These are phyloP conservation scores for Aspergillus thermomutatus DNA, from an alignment of 2,329 filamentous ascomycete genomes.

Conservation along the genomic window DNA sequence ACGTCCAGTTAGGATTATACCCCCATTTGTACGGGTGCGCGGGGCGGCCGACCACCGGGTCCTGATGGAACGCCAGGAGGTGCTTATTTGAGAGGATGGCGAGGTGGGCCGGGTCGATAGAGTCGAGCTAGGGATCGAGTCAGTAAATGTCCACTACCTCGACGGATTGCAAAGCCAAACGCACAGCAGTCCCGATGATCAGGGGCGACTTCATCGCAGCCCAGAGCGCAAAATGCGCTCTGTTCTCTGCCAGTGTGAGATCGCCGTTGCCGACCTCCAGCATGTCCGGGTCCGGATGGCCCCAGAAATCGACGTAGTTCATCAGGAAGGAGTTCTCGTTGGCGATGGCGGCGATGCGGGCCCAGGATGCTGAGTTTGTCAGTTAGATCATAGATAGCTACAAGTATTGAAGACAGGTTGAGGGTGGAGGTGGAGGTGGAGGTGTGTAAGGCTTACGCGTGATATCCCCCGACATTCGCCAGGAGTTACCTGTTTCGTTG, in stretches of 20 bases:
- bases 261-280: conserved; percentile 50
- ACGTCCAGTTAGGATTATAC: conserved; percentile 34
- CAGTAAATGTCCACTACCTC: not conserved
- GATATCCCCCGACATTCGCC: conserved; percentile 39
- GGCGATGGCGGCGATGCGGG: conserved; percentile 40
- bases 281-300: conserved; percentile 52
- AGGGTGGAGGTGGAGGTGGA: too few relatives aligned
- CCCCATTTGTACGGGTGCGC: conserved; percentile 43
- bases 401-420: not conserved
- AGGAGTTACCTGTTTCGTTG: conserved; percentile 46
- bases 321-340: conserved; percentile 50
- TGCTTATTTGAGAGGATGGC: conserved; percentile 43
- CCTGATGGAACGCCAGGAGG: conserved; percentile 47
- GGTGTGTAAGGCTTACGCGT: conserved; percentile 21
- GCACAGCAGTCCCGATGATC: conserved; percentile 46
- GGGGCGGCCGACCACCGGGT: conserved; percentile 40
- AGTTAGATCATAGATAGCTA: not conserved
- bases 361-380: conserved; percentile 22
- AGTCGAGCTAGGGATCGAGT: conserved; percentile 26
- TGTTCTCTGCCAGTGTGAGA: conserved; percentile 45
- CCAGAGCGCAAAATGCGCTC: conserved; percentile 53
- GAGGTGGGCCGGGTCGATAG: conserved; percentile 35
- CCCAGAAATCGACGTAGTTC: conserved; percentile 47
- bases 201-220: conserved; percentile 50
- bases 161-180: not conserved